Evolutionary conservation across 208 protist species (phyloP).

Genomic region (Crithidia thermophila): DNA sequence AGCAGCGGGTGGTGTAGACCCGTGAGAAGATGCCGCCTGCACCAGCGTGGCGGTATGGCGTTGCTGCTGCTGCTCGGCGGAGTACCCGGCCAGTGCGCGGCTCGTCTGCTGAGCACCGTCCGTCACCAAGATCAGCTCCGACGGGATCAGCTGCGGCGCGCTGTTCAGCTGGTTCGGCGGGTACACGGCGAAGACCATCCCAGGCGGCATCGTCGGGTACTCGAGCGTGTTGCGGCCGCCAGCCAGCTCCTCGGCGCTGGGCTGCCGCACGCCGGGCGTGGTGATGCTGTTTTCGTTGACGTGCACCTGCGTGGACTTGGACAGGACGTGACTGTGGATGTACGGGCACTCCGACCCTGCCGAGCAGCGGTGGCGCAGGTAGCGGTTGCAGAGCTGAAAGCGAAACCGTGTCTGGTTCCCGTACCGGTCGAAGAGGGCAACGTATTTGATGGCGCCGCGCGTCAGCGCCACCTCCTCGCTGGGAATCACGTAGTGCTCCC

Average conservation of each 20-base stretch:
- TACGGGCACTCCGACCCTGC: conserved; percentile 54
- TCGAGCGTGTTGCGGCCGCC: conserved; percentile 56
- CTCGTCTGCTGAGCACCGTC: conserved; percentile 42
- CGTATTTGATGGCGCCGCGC: conserved; percentile 61
- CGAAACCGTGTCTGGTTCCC: conserved; percentile 60
- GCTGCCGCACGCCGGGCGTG: conserved; percentile 10
- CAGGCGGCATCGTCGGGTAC: conserved; percentile 52
- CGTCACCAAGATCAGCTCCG: conserved; percentile 62
- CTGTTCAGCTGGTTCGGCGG: conserved; percentile 59
- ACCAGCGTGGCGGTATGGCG: neutral
- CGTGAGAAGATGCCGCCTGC: no score
- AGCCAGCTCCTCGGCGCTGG: conserved; percentile 31
- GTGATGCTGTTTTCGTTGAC: conserved; percentile 70
- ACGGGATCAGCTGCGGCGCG: conserved; percentile 54
- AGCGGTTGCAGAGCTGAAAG: conserved; percentile 73
- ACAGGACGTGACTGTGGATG: conserved; percentile 52
- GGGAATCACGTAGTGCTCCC: conserved; percentile 56
- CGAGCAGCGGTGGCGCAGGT: conserved; percentile 41
- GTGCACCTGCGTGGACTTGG: conserved; percentile 53
- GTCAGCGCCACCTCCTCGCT: conserved; percentile 65
- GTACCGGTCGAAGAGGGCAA: conserved; percentile 47
- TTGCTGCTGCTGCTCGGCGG: neutral
- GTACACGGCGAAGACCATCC: conserved; percentile 54
- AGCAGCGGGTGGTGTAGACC: neutral
- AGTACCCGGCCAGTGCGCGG: conserved; percentile 12